Evolutionary conservation across 371 early-diverging fungal genomes (phyloP).

Genomic region (Rhizopus stolonifer): DNA sequence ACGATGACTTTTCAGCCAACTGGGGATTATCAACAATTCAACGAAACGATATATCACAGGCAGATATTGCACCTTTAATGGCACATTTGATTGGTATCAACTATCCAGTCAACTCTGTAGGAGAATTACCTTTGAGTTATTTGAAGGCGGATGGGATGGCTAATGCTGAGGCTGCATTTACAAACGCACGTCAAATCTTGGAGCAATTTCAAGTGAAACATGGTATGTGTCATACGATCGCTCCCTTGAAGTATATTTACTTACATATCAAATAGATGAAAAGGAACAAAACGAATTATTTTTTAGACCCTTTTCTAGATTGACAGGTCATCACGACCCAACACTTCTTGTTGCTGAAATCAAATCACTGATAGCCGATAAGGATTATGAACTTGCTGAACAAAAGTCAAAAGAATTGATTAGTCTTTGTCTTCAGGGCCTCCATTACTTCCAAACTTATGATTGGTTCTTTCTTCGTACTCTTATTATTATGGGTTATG

Average conservation of each 20-base stretch:
- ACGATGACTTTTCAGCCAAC: slow-evolving; percentile 67
- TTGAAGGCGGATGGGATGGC: slow-evolving; percentile 65
- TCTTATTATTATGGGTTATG: slow-evolving; percentile 84
- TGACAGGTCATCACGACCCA: slow-evolving; percentile 55
- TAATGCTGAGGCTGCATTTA: slow-evolving; percentile 71
- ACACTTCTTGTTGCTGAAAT: slow-evolving; percentile 58
- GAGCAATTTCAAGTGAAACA: slow-evolving; percentile 85
- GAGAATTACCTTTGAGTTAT: slow-evolving; percentile 80
- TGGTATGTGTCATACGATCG: slow-evolving; percentile 21
- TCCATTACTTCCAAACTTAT: slow-evolving; percentile 93
- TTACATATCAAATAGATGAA: slow-evolving; percentile 40
- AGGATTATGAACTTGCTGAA: slow-evolving; percentile 67
- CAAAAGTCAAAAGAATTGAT: slow-evolving; percentile 60
- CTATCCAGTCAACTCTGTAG: slow-evolving; percentile 92
- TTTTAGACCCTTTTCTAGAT: slow-evolving; percentile 71
- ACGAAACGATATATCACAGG: slow-evolving; percentile 87
- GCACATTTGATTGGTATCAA: slow-evolving; percentile 82
- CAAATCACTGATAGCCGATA: slow-evolving; percentile 54
- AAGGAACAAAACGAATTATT: slow-evolving; percentile 75
- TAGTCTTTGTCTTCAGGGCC: slow-evolving; percentile 71
- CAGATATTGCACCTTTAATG: slow-evolving; percentile 96
- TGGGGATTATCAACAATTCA: slow-evolving; percentile 63
- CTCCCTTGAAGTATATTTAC: neutral
- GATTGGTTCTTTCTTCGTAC: slow-evolving; percentile 92
- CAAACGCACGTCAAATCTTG: slow-evolving; percentile 83